Conservation (phyloP, 73 alveolate genomes). For the Stentor roeselii region DNA sequence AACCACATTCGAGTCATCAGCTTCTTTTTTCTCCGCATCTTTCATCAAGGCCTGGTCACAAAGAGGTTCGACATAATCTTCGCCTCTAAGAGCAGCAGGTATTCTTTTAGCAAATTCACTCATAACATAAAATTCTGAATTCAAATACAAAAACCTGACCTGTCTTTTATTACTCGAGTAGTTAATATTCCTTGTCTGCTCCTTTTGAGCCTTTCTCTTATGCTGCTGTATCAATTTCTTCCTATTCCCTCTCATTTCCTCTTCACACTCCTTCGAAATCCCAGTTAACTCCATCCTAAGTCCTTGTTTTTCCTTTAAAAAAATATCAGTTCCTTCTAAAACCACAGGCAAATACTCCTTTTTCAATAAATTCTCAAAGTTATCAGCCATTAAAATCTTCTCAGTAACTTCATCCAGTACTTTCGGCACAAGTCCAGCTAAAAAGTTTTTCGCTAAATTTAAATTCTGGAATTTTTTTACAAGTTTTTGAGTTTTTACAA, state of each 20-base stretch:
- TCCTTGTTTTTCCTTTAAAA: conserved; percentile 40
- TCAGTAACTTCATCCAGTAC: conserved; percentile 48
- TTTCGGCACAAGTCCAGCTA: conserved; percentile 39
- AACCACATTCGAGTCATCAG: conserved; percentile 37
- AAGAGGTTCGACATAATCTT: conserved; percentile 21
- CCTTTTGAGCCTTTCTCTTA: conserved; percentile 19
- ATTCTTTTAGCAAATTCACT: conserved; percentile 23
- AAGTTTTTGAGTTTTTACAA: conserved; percentile 41
- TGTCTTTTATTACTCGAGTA: not conserved
- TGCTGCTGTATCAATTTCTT: not conserved
- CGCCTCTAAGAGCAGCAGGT: conserved; percentile 30
- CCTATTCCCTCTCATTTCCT: conserved; percentile 26
- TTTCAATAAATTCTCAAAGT: conserved; percentile 57
- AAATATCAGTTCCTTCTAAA: conserved; percentile 50
- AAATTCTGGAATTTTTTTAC: conserved; percentile 60
- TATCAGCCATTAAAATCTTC: conserved; percentile 56
- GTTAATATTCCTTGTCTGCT: conserved; percentile 41
- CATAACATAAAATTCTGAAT: not conserved
- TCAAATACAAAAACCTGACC: conserved; percentile 1
- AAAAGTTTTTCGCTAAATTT: conserved; percentile 60
- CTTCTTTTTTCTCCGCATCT: conserved; percentile 32
- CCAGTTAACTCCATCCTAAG: conserved; percentile 8
- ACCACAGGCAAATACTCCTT: conserved; percentile 68
- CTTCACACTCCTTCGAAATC: conserved; percentile 11
- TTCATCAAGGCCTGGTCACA: conserved; percentile 22